These are phyloP conservation scores for Posidonia oceanica DNA, from an alignment of 116 monocot species.

Conservation along the genomic window DNA sequence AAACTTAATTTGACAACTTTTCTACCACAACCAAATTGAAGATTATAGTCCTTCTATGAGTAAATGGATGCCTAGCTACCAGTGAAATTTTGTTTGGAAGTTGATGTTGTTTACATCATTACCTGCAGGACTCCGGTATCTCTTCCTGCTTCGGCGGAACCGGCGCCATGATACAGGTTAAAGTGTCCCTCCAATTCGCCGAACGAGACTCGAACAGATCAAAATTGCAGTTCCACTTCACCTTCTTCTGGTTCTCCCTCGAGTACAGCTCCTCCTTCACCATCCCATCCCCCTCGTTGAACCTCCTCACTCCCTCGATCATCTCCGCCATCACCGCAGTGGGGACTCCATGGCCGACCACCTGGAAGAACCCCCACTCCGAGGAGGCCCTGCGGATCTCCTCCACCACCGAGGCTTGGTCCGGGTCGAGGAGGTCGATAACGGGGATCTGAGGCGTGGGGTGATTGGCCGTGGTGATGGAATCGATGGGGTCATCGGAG, in stretches of 20 bases:
- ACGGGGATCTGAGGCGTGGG: too few species aligned
- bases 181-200: conserved; percentile 24
- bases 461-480: too few species aligned
- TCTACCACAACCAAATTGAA: too few species aligned
- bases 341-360: conserved; percentile 12
- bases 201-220: conserved; percentile 11
- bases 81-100: neutral
- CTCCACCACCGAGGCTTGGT: neutral
- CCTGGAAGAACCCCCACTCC: conserved; percentile 16
- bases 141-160: conserved; percentile 7
- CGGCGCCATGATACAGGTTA: conserved; percentile 12
- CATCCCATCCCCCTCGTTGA: too few species aligned
- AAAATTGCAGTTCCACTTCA: conserved; percentile 15
- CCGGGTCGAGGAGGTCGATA: neutral
- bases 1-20: too few species aligned
- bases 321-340: too few species aligned
- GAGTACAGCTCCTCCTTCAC: too few species aligned
- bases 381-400: too few species aligned
- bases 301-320: too few species aligned
- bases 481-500: too few species aligned
- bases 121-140: conserved; percentile 9
- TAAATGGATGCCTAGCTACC: neutral
- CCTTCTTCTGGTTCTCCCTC: neutral
- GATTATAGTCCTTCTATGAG: too few species aligned
- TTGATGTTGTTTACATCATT: neutral